Evolutionary conservation across 78 protist species (phyloP).

Genomic region (slime mould (Dictyostelium discoideum)): dicty_2.7 NC_007088.5:4230001-4230500

Average conservation of each 20-base stretch:
- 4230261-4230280: slow-evolving; percentile 50
- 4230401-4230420: neutral
- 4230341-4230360: neutral
- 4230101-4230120: neutral
- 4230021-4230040: neutral
- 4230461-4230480: slow-evolving; percentile 39
- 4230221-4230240: slow-evolving; percentile 44
- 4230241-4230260: slow-evolving; percentile 52
- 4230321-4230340: slow-evolving; percentile 40
- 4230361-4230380: neutral
- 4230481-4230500: slow-evolving; percentile 45
- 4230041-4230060: neutral
- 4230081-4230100: neutral
- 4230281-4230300: slow-evolving; percentile 18
- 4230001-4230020: neutral
- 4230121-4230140: neutral
- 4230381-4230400: too few relatives aligned
- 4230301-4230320: slow-evolving; percentile 38
- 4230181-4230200: slow-evolving; percentile 30
- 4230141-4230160: neutral
- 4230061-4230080: too few relatives aligned
- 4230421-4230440: neutral
- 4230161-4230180: slow-evolving; percentile 65
- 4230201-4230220: slow-evolving; percentile 61
- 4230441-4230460: too few relatives aligned